Conservation (phyloP, 2,329 filamentous ascomycete genomes). For the Hymenoscyphus salicellus region DNA sequence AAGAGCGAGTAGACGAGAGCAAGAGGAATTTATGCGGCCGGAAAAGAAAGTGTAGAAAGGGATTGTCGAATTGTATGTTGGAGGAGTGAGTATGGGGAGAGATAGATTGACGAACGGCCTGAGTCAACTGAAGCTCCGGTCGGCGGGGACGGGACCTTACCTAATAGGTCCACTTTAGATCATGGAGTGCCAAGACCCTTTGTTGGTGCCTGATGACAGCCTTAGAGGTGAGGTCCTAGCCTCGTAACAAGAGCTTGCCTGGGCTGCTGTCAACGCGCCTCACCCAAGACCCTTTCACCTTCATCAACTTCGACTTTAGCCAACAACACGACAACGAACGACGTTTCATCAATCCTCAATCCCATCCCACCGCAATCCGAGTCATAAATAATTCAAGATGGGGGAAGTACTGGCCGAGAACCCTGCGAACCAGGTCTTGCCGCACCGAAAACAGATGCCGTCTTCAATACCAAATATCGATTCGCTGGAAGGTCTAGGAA, state of each 20-base stretch:
- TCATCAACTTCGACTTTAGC: slow-evolving; percentile 1
- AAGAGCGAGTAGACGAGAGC: neutral
- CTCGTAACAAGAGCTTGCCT: slow-evolving; percentile 8
- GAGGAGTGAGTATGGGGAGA: neutral
- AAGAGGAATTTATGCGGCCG: neutral
- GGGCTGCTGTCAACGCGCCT: neutral
- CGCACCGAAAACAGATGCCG: slow-evolving; percentile 76
- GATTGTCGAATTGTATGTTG: neutral
- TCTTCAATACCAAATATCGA: slow-evolving; percentile 87
- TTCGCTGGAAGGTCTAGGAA: slow-evolving; percentile 77
- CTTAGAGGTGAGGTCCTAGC: neutral
- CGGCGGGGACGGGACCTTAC: neutral
- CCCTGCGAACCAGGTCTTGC: slow-evolving; percentile 67
- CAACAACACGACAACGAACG: slow-evolving; percentile 5
- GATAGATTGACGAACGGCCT: slow-evolving; percentile 1
- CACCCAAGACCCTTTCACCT: neutral
- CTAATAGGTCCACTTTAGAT: neutral
- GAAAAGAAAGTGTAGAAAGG: neutral
- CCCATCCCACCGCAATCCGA: neutral
- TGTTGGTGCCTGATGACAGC: neutral
- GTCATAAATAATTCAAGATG: slow-evolving; percentile 52
- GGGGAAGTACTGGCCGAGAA: slow-evolving; percentile 84
- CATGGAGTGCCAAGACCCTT: neutral
- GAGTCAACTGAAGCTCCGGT: slow-evolving; percentile 5
- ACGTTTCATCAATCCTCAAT: slow-evolving; percentile 5